These are phyloP conservation scores for Exophiala viscosa DNA, from an alignment of 2,329 filamentous ascomycete species.

Conservation along the genomic window DNA sequence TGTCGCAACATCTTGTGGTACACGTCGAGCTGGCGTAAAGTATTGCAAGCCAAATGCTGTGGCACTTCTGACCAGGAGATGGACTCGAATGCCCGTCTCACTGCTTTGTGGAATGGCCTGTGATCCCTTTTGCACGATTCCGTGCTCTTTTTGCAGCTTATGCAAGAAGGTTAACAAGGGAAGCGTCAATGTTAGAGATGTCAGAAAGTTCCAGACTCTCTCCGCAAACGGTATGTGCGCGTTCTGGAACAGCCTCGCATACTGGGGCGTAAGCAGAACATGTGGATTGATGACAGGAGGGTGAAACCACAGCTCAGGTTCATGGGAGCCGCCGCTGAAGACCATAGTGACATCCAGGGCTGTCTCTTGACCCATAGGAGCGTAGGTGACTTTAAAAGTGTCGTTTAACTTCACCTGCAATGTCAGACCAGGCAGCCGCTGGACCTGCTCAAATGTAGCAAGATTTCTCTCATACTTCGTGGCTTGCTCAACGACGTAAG, in stretches of 20 bases:
- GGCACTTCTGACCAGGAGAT: slow-evolving; percentile 21
- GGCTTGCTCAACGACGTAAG: slow-evolving; percentile 17
- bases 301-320: slow-evolving; percentile 20
- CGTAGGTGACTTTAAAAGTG: slow-evolving; percentile 21
- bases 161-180: slow-evolving; percentile 41
- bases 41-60: slow-evolving; percentile 24
- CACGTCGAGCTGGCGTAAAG: slow-evolving; percentile 14
- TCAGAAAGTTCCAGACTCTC: slow-evolving; percentile 20
- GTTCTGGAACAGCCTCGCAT: slow-evolving; percentile 13
- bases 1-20: slow-evolving; percentile 10
- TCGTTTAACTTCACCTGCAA: slow-evolving; percentile 19
- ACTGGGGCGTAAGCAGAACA: slow-evolving; percentile 11
- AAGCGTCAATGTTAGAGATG: slow-evolving; percentile 38
- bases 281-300: slow-evolving; percentile 23
- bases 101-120: neutral
- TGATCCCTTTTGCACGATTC: neutral
- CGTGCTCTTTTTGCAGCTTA: slow-evolving; percentile 19
- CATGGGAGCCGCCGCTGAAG: slow-evolving; percentile 5
- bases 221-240: slow-evolving; percentile 13
- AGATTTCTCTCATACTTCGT: slow-evolving; percentile 24
- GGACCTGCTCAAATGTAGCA: slow-evolving; percentile 22
- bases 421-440: slow-evolving; percentile 16
- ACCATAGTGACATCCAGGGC: slow-evolving; percentile 13
- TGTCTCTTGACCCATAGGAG: slow-evolving; percentile 4
- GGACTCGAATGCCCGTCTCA: slow-evolving; percentile 17